Evolutionary conservation across 257 asterid species (phyloP), one percentile per base, ranked within the genome.

Genomic region (Nicotiana knightiana): DNA sequence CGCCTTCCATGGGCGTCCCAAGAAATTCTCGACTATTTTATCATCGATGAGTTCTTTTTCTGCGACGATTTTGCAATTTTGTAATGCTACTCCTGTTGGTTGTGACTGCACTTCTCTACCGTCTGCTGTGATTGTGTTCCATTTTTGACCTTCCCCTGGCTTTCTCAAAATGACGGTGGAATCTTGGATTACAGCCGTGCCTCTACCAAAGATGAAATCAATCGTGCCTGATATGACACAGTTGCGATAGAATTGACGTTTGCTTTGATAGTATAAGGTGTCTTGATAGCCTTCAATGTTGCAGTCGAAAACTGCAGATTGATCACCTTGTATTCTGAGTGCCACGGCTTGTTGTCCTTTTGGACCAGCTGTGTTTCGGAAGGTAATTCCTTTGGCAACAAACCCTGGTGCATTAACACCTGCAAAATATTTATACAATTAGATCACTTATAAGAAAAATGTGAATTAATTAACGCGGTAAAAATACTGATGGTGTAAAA

Each of bases 331-430:
- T 18, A 89, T 76, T 0, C 93, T 85, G 48, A 90, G 89, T 3
- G 98, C 98, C 70, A 94, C 98, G 0, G 94, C 98, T 6, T 91
- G 97, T 54, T 87, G 91, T 4, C 96, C 97, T 9, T 88, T 83
- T 0, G 93, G 87, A 7, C 97, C 97, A 1, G 95, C 95, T 4
- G 86, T 86, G 79, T 94, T 94, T 1, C 90, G 89, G 89, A 94
- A 87, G 10, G 95, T 91, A 75, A 94, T 88, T 12, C 87, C 84
- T 15, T 82, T 84, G 1, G 92, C 93, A 1, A 92, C 86, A 86
- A 92, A 91, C 58, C 93, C 93, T 1, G 24, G 37, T 3, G 92
- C 96, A 0, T 79, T 81, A 28, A 86, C 86, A 1, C 83, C 92
- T 90, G 83, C 76, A 55, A 16, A 48, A 15, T 55, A 55, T 16